These are phyloP conservation scores for Leccinum truebloodii DNA, from an alignment of 768 basidiomycete species.

Conservation along the genomic window DNA sequence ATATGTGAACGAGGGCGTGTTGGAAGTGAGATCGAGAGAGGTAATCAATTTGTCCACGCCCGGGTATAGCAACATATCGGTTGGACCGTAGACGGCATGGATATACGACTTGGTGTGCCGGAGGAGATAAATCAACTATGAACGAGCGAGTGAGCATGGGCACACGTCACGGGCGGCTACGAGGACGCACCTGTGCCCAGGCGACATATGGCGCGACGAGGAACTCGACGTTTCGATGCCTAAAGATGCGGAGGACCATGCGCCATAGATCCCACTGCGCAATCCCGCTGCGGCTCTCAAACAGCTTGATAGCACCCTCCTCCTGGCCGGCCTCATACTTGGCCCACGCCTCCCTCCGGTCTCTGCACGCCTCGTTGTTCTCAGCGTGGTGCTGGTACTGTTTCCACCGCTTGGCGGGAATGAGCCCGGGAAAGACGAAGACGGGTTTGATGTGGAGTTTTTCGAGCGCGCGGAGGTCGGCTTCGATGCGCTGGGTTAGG, in stretches of 20 bases:
- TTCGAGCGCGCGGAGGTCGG: conserved; percentile 88
- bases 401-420: conserved; percentile 74
- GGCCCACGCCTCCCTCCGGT: conserved; percentile 84
- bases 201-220: conserved; percentile 94
- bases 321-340: conserved; percentile 93
- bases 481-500: conserved; percentile 84
- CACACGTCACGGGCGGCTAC: too few species aligned
- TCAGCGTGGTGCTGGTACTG: conserved; percentile 50
- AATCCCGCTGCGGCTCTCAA: conserved; percentile 72
- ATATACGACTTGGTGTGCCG: conserved; percentile 92
- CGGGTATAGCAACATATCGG: conserved; percentile 88
- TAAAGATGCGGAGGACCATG: conserved; percentile 87
- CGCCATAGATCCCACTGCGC: conserved; percentile 94
- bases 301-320: conserved; percentile 82
- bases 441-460: conserved; percentile 94
- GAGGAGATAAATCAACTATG: conserved; percentile 90
- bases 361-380: conserved; percentile 68
- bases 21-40: conserved; percentile 71
- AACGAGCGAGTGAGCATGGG: conserved; percentile 7
- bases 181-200: conserved; percentile 89
- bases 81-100: conserved; percentile 90
- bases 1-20: conserved; percentile 76
- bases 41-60: conserved; percentile 89
- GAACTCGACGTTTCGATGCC: conserved; percentile 94
- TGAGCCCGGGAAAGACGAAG: conserved; percentile 94